Percentiles rank a stretch among this genome's conserved stretches.
Conservation (phyloP, 768 basidiomycete genomes). For the Agaricus blazei region DNA sequence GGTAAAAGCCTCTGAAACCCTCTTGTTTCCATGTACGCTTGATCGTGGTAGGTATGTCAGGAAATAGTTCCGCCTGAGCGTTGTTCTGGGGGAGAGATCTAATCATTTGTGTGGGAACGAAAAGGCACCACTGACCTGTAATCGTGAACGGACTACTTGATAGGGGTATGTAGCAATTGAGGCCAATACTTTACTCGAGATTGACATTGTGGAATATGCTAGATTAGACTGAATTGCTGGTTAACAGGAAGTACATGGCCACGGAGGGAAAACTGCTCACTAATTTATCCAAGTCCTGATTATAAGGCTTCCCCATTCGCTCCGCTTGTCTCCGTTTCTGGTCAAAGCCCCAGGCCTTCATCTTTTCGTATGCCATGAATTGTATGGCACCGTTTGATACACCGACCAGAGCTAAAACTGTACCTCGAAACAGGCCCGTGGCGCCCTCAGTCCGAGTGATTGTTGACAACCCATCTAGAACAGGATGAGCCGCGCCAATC, state of each 20-base stretch:
- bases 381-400: slow-evolving; percentile 94
- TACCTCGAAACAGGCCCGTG: slow-evolving; percentile 81
- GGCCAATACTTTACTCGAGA: slow-evolving; percentile 81
- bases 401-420: slow-evolving; percentile 82
- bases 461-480: slow-evolving; percentile 57
- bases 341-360: slow-evolving; percentile 88
- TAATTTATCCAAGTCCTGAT: slow-evolving; percentile 75
- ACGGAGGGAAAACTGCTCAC: slow-evolving; percentile 39
- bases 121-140: slow-evolving; percentile 58
- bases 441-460: slow-evolving; percentile 74
- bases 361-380: slow-evolving; percentile 94
- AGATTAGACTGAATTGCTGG: slow-evolving; percentile 65
- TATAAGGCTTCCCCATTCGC: slow-evolving; percentile 59
- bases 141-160: slow-evolving; percentile 90
- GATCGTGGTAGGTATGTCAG: slow-evolving; percentile 79
- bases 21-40: slow-evolving; percentile 77
- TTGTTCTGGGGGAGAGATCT: slow-evolving; percentile 46
- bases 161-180: slow-evolving; percentile 91
- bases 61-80: slow-evolving; percentile 62
- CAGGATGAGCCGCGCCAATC: neutral
- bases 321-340: slow-evolving; percentile 62
- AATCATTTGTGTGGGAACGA: neutral
- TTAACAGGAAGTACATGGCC: slow-evolving; percentile 1
- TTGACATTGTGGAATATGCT: slow-evolving; percentile 90
- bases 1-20: slow-evolving; percentile 84